Evolutionary conservation across 208 protist genomes (phyloP).

Genomic region (Trypanosoma caninum): DNA sequence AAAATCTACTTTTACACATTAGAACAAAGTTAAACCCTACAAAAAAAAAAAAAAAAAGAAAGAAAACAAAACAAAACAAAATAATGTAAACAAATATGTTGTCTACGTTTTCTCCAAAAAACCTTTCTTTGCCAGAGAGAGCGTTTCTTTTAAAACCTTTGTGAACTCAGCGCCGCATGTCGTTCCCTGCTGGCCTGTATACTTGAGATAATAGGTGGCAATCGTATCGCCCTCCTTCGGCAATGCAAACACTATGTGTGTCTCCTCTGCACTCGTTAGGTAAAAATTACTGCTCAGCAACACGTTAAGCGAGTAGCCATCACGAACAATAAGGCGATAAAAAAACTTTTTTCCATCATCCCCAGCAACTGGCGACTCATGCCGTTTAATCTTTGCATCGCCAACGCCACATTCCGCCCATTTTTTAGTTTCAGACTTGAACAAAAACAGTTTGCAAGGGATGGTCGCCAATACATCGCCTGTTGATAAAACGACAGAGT

Average conservation of each 20-base stretch:
- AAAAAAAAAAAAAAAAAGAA: slow-evolving; percentile 8
- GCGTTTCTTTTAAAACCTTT: slow-evolving; percentile 36
- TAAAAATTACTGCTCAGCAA: slow-evolving; percentile 43
- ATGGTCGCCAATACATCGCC: slow-evolving; percentile 50
- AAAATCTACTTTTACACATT: no score
- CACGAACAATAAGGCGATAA: slow-evolving; percentile 77
- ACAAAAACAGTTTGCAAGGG: slow-evolving; percentile 60
- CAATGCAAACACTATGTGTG: slow-evolving; percentile 53
- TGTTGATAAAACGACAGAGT: slow-evolving; percentile 6
- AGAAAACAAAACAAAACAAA: neutral
- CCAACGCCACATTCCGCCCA: slow-evolving; percentile 71
- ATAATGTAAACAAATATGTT: neutral
- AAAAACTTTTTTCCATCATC: slow-evolving; percentile 22
- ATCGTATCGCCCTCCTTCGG: slow-evolving; percentile 26
- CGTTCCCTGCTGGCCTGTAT: slow-evolving; percentile 50
- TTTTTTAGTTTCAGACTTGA: slow-evolving; percentile 45
- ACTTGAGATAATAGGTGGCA: slow-evolving; percentile 64
- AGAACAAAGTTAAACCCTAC: neutral
- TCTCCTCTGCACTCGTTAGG: slow-evolving; percentile 42
- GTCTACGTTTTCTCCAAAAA: slow-evolving; percentile 16
- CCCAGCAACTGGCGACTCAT: slow-evolving; percentile 11
- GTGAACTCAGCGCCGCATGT: slow-evolving; percentile 49
- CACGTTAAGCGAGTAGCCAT: slow-evolving; percentile 77
- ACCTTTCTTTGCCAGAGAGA: slow-evolving; percentile 19
- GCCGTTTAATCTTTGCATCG: slow-evolving; percentile 62